Conservation (phyloP, 179 eudicot genomes). For the Patellifolia procumbens region DNA sequence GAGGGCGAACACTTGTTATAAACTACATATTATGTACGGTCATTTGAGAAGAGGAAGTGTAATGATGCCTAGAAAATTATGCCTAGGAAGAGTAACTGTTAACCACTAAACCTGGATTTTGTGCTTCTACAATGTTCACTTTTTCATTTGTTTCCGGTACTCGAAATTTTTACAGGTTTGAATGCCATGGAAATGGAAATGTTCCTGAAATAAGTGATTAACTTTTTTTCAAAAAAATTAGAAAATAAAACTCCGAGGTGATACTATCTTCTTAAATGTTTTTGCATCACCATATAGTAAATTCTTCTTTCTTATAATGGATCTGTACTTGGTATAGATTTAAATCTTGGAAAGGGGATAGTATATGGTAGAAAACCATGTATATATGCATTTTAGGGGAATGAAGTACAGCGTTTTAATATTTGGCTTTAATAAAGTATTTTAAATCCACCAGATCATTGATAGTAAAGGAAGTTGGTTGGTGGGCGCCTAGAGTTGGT, state of each 20-base stretch:
- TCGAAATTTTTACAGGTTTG: background rate
- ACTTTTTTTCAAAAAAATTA: background rate
- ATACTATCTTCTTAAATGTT: background rate
- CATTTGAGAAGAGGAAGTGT: background rate
- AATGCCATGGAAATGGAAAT: background rate
- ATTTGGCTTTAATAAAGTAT: background rate
- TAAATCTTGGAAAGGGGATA: background rate
- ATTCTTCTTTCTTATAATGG: background rate
- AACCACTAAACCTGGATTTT: no score
- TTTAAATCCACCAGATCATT: background rate
- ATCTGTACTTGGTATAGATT: background rate
- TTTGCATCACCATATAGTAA: no score
- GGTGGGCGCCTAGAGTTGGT: conserved; percentile 2
- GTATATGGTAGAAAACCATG: background rate
- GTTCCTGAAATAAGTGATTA: background rate
- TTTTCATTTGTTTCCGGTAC: no score
- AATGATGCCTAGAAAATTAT: background rate
- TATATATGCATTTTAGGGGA: background rate
- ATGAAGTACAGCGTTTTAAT: background rate
- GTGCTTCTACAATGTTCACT: no score
- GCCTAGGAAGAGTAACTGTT: background rate
- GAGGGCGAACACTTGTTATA: background rate
- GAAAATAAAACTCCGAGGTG: background rate
- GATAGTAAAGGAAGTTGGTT: conserved; percentile 3
- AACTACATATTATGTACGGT: background rate